Base-by-base conservation (phyloP, 495 filamentous ascomycete species). In the Aspergillus olivimuriae region DNA sequence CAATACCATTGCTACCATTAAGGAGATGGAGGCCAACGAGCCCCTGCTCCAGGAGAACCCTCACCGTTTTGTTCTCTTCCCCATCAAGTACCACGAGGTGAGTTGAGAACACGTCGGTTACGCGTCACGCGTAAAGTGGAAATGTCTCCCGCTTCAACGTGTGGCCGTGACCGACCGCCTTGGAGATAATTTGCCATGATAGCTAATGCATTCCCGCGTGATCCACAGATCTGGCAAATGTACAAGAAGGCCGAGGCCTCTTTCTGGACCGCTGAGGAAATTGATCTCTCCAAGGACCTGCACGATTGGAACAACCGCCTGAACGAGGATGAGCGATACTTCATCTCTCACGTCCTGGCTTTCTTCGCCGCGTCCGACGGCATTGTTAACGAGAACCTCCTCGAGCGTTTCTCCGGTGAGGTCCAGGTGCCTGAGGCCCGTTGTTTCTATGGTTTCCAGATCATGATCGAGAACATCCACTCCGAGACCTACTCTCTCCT, bases 381-480 rank as follows among this genome's bases (percentile, higher is more conserved):
- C 57, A 97, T 98, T 58, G 92, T 98, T 76, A 98, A 98, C 63
- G 92, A 98, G 80, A 98, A 98, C 77, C 78, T 98, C 34, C 81
- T 97, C 39, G 90, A 98, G 77, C 87, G 92, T 52, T 98, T 98
- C 81, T 91, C 86, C 51, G 86, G 84, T 38, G 92, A 98, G 70
- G 91, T 98, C 20, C 92, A 98, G 73, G 82, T 95, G 50, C 91
- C 92, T 24, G 92, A 98, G 73, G 92, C 92, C 43, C 89, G 92
- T 63, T 97, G 92, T 82, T 98, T 98, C 81, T 98, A 98, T 65
- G 92, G 92, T 52, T 99, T 99, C 80, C 92, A 99, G 73, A 99
- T 99, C 75, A 99, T 99, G 92, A 97, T 99, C 87, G 92, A 99
- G 81, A 99, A 99, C 74, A 96, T 99, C 59, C 92, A 99, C 80